phyloP scores from a whole-genome alignment of 805 yeast genomes.

The Sungouiozyma intestinalis region DNA sequence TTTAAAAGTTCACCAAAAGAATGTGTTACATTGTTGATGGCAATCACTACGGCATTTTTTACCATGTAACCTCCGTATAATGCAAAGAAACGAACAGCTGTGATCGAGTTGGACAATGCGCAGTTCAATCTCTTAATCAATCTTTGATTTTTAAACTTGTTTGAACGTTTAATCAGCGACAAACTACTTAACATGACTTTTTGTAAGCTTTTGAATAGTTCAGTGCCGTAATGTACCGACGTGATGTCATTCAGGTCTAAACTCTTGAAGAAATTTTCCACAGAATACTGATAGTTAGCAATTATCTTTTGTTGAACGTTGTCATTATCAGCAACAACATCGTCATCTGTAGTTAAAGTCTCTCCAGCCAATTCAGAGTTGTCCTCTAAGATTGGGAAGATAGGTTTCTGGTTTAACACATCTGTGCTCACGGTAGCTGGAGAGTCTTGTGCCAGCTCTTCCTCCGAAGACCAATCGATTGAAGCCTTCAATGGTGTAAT shows the following conservation, averaged over 20 bases:
- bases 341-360: neutral
- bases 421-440: neutral
- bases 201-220: neutral
- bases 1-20: conserved; percentile 48
- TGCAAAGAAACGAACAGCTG: conserved; percentile 66
- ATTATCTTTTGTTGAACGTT: neutral
- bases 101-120: conserved; percentile 62
- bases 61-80: conserved; percentile 53
- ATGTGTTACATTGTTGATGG: conserved; percentile 64
- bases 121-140: conserved; percentile 32
- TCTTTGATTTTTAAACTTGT: neutral
- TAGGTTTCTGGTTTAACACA: neutral
- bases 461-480: conserved; percentile 83
- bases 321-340: neutral
- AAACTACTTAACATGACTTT: neutral
- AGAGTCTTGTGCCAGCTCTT: conserved; percentile 32
- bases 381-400: neutral
- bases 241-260: neutral
- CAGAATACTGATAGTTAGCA: neutral
- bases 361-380: neutral
- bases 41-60: conserved; percentile 56
- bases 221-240: neutral
- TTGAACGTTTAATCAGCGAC: neutral
- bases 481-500: conserved; percentile 80
- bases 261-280: neutral